These are phyloP conservation scores for Chaetomium sp. DNA, from an alignment of 2,329 filamentous ascomycete genomes.

Conservation along the genomic window DNA sequence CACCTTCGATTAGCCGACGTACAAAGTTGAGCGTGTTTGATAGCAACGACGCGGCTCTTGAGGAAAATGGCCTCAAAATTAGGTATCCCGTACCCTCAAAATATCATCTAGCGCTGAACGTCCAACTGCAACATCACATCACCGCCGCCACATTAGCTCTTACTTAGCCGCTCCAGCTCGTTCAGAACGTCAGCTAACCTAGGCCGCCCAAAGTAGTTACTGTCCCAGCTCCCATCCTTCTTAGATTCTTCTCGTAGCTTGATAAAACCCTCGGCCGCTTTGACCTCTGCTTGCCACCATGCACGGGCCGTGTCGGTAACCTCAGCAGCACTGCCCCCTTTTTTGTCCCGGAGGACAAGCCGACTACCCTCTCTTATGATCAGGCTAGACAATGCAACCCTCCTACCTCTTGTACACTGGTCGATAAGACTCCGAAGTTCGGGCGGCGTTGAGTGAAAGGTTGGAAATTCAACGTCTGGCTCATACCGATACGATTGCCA, in stretches of 20 bases:
- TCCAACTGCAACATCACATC: background rate
- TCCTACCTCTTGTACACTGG: constrained; percentile 44
- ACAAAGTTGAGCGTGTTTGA: too few relatives aligned
- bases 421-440: constrained; percentile 43
- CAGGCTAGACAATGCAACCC: constrained; percentile 37
- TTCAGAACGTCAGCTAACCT: constrained; percentile 38
- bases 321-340: constrained; percentile 28
- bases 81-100: too few relatives aligned
- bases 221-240: constrained; percentile 38
- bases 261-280: constrained; percentile 43
- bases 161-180: constrained; percentile 2
- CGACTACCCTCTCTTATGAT: constrained; percentile 41
- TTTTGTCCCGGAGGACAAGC: constrained; percentile 38
- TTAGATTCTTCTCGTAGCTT: constrained; percentile 33
- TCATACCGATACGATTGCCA: constrained; percentile 56
- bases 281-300: constrained; percentile 46
- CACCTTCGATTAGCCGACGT: too few relatives aligned
- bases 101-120: too few relatives aligned
- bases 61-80: too few relatives aligned
- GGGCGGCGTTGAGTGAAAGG: constrained; percentile 41
- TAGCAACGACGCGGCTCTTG: too few relatives aligned
- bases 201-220: constrained; percentile 46
- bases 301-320: constrained; percentile 30
- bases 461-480: constrained; percentile 50
- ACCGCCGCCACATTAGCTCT: background rate